These are phyloP conservation scores for Echites panduratus DNA, from an alignment of 257 asterid species.

Conservation along the genomic window DNA sequence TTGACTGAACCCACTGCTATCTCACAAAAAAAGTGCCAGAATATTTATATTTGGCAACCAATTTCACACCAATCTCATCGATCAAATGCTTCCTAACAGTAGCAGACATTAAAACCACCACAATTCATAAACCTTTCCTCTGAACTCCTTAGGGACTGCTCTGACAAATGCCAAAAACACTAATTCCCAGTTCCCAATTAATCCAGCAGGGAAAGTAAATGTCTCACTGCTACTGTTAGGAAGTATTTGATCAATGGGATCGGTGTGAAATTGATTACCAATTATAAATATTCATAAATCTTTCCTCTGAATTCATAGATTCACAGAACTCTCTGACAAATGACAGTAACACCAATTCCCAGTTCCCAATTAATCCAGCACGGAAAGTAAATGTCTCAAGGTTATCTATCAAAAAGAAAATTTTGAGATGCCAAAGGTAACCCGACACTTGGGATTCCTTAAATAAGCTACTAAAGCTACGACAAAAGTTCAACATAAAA, in stretches of 20 bases:
- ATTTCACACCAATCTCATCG: not conserved
- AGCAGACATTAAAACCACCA: not conserved
- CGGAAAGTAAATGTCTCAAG: not conserved
- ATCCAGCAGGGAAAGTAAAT: not conserved
- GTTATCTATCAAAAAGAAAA: not conserved
- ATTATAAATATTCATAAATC: not conserved
- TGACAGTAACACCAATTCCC: not conserved
- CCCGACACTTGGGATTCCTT: not conserved
- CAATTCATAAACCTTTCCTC: not conserved
- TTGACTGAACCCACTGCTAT: not conserved
- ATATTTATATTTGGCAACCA: not conserved
- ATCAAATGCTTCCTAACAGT: not conserved
- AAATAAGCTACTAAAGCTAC: not conserved
- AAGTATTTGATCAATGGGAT: not conserved
- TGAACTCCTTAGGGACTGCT: not conserved
- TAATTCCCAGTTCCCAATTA: not conserved
- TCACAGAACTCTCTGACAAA: not conserved
- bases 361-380: not conserved
- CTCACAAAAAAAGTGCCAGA: not conserved
- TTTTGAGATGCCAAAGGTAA: not conserved
- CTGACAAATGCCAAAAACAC: not conserved
- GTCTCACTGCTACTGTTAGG: not conserved
- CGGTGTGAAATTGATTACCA: not conserved
- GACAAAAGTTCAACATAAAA: not conserved
- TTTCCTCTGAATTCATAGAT: not conserved